Base-by-base conservation (phyloP, 2,329 filamentous ascomycete genomes). In the Diaporthe sp. region DNA sequence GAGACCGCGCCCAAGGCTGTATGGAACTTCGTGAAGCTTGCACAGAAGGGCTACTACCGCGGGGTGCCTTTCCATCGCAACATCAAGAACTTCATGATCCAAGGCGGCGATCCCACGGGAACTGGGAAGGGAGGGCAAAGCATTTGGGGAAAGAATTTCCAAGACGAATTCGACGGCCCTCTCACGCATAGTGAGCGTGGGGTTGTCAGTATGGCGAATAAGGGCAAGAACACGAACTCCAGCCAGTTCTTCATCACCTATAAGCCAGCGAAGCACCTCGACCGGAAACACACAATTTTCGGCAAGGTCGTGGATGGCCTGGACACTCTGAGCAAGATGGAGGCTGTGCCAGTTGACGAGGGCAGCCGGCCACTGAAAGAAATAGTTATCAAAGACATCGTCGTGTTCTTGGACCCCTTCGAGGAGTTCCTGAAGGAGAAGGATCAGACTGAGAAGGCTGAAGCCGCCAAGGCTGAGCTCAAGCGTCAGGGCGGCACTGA, bases 221-320 rank as follows among this genome's bases (percentile, higher is more conserved):
- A 99, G 83, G 97, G 97, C 75, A 98, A 98, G 82, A 96, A 98
- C 82, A 98, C 96, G 31, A 99, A 99, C 85, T 97, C 94, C 12
- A 95, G 92, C 79, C 97, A 99, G 84, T 99, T 93, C 82, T 99
- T 98, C 87, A 94, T 99, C 82, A 94, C 94, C 0, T 99, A 99
- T 84, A 93, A 95, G 70, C 88, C 94, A 1, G 91, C 93, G 0
- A 92, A 94, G 78, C 97, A 99, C 85, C 90, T 99, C 0, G 95
- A 99, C 84, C 90, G 93, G 76, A 99, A 99, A 82, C 97, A 99
- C 85, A 98, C 97, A n/a, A 94, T 99, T 55, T 99, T 99, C 81
- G 97, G 93, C 2, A 92, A 92, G 51, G 92, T 98, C 0, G 93
- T 97, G 1, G 94, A 94, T 39, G 96, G 94, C 0, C 81, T 92